phyloP scores from a whole-genome alignment of 495 filamentous ascomycete genomes.

The Xylaria grammica region DNA sequence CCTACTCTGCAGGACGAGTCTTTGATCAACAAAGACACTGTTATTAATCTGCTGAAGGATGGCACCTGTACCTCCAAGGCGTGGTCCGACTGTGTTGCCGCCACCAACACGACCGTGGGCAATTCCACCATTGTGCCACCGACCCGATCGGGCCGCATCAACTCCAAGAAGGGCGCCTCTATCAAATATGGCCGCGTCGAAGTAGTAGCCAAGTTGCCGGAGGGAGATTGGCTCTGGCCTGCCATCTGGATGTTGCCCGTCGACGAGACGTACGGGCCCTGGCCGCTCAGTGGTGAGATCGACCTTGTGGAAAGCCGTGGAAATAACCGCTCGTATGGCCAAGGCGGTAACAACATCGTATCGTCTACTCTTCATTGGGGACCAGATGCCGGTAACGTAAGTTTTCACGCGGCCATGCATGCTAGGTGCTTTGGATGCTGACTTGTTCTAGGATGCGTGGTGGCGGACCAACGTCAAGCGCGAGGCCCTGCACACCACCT shows the following conservation, averaged over 20 bases:
- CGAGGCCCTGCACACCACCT: conserved; percentile 76
- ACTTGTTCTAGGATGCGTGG: conserved; percentile 63
- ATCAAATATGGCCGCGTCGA: conserved; percentile 86
- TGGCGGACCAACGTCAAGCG: conserved; percentile 81
- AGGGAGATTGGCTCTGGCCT: conserved; percentile 88
- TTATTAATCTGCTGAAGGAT: conserved; percentile 68
- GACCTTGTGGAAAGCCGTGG: conserved; percentile 81
- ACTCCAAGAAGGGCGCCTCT: conserved; percentile 67
- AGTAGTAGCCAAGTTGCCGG: conserved; percentile 74
- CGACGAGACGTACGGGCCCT: conserved; percentile 71
- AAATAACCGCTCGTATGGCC: conserved; percentile 74
- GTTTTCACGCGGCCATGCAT: neutral
- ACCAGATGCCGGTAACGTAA: conserved; percentile 54
- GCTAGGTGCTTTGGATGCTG: neutral
- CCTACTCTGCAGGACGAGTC: conserved; percentile 74
- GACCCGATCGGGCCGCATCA: conserved; percentile 77
- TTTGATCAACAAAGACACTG: conserved; percentile 64
- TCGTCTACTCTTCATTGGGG: conserved; percentile 86
- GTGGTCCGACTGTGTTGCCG: conserved; percentile 63
- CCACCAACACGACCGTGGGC: conserved; percentile 67
- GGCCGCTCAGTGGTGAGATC: conserved; percentile 86
- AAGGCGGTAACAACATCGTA: conserved; percentile 82
- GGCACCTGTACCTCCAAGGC: conserved; percentile 67
- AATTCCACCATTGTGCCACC: conserved; percentile 78
- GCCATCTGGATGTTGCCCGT: conserved; percentile 92